These are phyloP conservation scores for Cutaneotrichosporon curvatum DNA, from an alignment of 1,284 basidiomycete genomes.

Conservation along the genomic window DNA sequence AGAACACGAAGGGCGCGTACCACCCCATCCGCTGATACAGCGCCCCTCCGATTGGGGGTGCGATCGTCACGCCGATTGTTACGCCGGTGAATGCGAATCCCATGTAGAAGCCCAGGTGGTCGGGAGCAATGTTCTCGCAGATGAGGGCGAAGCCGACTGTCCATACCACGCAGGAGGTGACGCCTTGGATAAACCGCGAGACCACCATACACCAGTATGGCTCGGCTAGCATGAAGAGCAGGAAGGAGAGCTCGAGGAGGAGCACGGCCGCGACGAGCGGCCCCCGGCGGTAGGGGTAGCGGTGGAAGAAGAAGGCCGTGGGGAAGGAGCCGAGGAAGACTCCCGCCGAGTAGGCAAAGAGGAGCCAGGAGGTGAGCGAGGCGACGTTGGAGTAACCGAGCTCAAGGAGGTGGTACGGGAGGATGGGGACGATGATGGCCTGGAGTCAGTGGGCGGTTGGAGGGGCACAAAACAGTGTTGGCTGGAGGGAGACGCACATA, in stretches of 20 bases:
- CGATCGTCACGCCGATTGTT: constrained; percentile 51
- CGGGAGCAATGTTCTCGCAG: constrained; percentile 61
- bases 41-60: constrained; percentile 61
- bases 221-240: constrained; percentile 69
- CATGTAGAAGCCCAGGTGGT: constrained; percentile 59
- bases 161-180: constrained; percentile 68
- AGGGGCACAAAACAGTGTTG: no score
- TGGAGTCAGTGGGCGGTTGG: constrained; percentile 2
- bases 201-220: constrained; percentile 64
- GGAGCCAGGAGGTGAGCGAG: constrained; percentile 32
- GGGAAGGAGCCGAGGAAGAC: constrained; percentile 56
- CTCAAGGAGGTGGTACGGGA: constrained; percentile 54
- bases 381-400: constrained; percentile 34
- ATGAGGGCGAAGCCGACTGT: constrained; percentile 42
- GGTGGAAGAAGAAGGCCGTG: constrained; percentile 62
- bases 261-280: constrained; percentile 54
- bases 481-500: no score
- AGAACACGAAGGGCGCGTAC: constrained; percentile 66
- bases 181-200: constrained; percentile 63
- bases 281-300: constrained; percentile 49
- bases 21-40: constrained; percentile 63
- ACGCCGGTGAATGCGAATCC: constrained; percentile 66
- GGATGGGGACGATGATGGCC: constrained; percentile 52
- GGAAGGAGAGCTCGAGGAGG: constrained; percentile 46
- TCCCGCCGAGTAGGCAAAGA: constrained; percentile 37